Conservation (phyloP, 306 rosid species). For the Cucurbita maxima region DNA sequence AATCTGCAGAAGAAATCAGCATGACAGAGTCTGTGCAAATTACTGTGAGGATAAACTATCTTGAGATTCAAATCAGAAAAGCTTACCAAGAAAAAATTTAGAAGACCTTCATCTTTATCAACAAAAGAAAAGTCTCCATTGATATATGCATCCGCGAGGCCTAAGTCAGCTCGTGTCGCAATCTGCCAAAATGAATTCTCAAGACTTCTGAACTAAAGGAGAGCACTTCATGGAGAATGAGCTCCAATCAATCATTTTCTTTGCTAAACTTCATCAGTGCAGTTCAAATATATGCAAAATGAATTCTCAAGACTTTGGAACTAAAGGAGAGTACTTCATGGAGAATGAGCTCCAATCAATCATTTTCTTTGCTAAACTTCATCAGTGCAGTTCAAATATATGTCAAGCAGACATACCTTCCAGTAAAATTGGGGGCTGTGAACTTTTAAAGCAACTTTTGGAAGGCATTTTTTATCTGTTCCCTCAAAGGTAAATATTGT, state of each 20-base stretch:
- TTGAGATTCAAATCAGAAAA: neutral
- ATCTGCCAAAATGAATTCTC: slow-evolving; percentile 31
- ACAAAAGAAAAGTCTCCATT: slow-evolving; percentile 69
- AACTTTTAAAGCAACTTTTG: slow-evolving; percentile 39
- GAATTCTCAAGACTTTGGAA: too few relatives aligned
- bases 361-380: neutral
- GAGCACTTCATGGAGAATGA: neutral
- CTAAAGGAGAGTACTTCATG: neutral
- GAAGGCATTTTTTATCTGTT: slow-evolving; percentile 23
- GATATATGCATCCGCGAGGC: slow-evolving; percentile 84
- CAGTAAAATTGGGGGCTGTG: slow-evolving; percentile 80
- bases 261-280: neutral
- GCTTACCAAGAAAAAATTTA: slow-evolving; percentile 49
- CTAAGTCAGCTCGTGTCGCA: slow-evolving; percentile 83
- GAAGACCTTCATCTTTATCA: slow-evolving; percentile 63
- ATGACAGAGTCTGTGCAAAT: neutral
- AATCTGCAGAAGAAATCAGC: slow-evolving; percentile 31
- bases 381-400: neutral
- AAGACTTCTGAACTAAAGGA: neutral
- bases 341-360: neutral
- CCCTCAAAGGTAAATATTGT: slow-evolving; percentile 70
- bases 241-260: neutral
- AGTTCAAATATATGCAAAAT: neutral
- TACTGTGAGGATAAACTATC: neutral
- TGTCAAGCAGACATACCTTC: slow-evolving; percentile 37